Base-by-base conservation (phyloP, 495 filamentous ascomycete genomes). In the Xylaria castorea region DNA sequence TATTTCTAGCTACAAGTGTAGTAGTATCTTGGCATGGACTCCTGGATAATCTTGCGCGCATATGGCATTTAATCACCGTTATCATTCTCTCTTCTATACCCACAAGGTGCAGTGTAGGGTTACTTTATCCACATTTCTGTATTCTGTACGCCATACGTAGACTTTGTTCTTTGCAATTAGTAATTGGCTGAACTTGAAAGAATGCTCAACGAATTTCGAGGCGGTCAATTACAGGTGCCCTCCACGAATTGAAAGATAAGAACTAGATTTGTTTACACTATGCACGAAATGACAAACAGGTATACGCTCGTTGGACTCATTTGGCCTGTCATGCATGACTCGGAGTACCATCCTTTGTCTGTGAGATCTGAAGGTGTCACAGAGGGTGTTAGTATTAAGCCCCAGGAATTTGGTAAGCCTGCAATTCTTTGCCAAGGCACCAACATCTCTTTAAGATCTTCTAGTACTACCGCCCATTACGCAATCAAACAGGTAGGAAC, bases 361-460 rank as follows among this genome's bases (percentile, higher is more conserved):
- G 53, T 57, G 53, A 57, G 32, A 14, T 38, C n/a, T 22, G 61
- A 30, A 27, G 61, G 61, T 42, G 11, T 44, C 22, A 64, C n/a
- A 18, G 25, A 25, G 20, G 38, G 38, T 44, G 38, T 64, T 30
- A 5, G 5, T 1, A 12, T 64, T 22, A 16, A 64, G 61, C 61
- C 4, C n/a, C 61, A 18, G 61, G 38, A n/a, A 64, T n/a, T 62
- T 25, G 61, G 22, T 64, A 64, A 63, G 20, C n/a, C 38, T 50
- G 30, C 22, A 44, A 48, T 32, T 34, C 34, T 44, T 34, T 61
- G 57, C 67, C 67, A 70, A 70, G 67, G 27, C 40, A 30, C 53
- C 67, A 36, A 42, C 67, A 69, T 60, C 68, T 62, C 40, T 61
- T 16, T 20, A 34, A 40, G 34, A 60, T 60, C 66, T 69, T 64